phyloP scores from a whole-genome alignment of 2,329 filamentous ascomycete genomes.

The Periconia macrospinosa region DNA sequence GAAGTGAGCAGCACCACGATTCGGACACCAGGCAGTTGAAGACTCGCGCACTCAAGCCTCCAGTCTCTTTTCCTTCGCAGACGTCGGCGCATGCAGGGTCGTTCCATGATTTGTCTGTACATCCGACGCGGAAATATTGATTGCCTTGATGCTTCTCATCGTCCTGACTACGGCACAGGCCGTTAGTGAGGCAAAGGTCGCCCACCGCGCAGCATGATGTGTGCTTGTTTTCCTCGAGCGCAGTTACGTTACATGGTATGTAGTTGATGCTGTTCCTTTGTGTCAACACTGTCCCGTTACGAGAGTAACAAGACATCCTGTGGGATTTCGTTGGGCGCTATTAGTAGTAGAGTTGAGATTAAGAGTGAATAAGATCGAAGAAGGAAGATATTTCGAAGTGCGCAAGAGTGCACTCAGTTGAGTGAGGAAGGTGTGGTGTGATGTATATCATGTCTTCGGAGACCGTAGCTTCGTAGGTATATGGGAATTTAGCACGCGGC shows the following conservation, averaged over 20 bases:
- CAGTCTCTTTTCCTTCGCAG: not conserved
- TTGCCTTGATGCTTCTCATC: slow-evolving; percentile 1
- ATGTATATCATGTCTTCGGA: too few relatives aligned
- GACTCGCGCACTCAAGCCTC: not conserved
- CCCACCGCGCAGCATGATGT: slow-evolving; percentile 10
- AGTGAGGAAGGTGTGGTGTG: too few relatives aligned
- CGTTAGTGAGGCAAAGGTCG: slow-evolving; percentile 16
- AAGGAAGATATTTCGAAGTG: too few relatives aligned
- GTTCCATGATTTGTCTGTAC: slow-evolving; percentile 13
- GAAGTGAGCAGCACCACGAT: not conserved
- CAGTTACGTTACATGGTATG: slow-evolving; percentile 16
- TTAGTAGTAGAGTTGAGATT: too few relatives aligned
- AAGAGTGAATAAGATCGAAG: too few relatives aligned
- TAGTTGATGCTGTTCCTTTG: slow-evolving; percentile 1
- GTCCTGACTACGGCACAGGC: slow-evolving; percentile 8
- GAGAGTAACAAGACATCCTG: not conserved
- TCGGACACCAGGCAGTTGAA: not conserved
- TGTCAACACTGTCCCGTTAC: not conserved
- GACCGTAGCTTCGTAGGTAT: too few relatives aligned
- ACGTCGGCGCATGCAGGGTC: slow-evolving; percentile 8
- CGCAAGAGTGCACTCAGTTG: too few relatives aligned
- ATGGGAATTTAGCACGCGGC: too few relatives aligned
- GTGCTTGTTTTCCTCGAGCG: slow-evolving; percentile 7
- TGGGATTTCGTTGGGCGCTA: not conserved
- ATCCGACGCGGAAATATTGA: slow-evolving; percentile 13